Conservation (phyloP, 2,329 filamentous ascomycete species). For the Penicillium sp. region DNA sequence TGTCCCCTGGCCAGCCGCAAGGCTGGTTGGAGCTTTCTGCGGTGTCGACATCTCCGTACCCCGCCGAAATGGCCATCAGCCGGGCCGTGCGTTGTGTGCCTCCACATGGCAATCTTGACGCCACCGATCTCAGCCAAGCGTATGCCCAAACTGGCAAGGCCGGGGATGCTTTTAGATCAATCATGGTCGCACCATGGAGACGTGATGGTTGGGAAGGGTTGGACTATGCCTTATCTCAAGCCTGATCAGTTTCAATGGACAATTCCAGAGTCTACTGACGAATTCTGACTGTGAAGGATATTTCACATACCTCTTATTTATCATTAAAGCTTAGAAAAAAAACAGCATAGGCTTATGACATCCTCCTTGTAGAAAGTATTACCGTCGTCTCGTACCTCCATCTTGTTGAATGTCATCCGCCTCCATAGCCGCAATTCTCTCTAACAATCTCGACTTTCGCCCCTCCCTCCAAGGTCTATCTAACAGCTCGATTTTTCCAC, state of each 20-base stretch:
- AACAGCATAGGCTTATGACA: background rate
- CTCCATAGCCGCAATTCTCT: slow-evolving; percentile 50
- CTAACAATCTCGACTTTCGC: slow-evolving; percentile 67
- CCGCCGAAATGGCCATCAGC: slow-evolving; percentile 75
- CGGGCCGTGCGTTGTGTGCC: slow-evolving; percentile 75
- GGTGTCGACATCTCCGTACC: slow-evolving; percentile 53
- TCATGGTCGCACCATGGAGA: slow-evolving; percentile 80
- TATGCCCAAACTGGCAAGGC: slow-evolving; percentile 71
- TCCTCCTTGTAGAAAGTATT: background rate
- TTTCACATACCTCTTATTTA: background rate
- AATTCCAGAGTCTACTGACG: background rate
- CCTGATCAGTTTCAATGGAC: background rate
- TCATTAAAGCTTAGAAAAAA: background rate
- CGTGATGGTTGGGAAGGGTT: slow-evolving; percentile 61
- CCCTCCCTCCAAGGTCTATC: slow-evolving; percentile 75
- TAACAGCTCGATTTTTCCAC: slow-evolving; percentile 80
- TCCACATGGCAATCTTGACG: slow-evolving; percentile 66
- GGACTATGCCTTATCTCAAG: slow-evolving; percentile 25
- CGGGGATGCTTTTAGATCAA: slow-evolving; percentile 72
- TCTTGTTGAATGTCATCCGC: background rate
- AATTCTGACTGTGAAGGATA: background rate
- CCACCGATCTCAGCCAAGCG: slow-evolving; percentile 68
- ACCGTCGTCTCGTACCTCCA: background rate
- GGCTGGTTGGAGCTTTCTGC: slow-evolving; percentile 77
- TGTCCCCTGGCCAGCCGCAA: slow-evolving; percentile 73